phyloP scores from a whole-genome alignment of 768 basidiomycete species.

The Phlebiopsis gigantea region DNA sequence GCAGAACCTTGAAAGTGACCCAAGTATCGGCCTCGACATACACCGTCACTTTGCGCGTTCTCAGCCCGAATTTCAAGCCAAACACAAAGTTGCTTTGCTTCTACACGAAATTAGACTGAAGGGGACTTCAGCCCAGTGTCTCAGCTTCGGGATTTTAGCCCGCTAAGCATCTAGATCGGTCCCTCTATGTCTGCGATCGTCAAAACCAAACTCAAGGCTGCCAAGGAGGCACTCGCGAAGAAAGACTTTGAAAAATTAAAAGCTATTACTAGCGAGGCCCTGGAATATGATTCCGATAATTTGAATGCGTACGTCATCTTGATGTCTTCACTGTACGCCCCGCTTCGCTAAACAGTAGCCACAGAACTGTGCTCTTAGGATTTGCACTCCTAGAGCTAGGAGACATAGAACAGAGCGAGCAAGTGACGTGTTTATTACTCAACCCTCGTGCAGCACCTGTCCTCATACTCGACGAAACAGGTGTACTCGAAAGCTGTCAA shows the following conservation, averaged over 20 bases:
- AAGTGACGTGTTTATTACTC: constrained; percentile 48
- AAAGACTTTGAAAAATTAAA: constrained; percentile 71
- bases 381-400: constrained; percentile 74
- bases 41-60: no score
- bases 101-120: no score
- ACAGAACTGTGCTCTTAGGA: constrained; percentile 82
- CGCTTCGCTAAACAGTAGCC: neutral
- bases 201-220: constrained; percentile 74
- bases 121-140: neutral
- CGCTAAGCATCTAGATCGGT: no score
- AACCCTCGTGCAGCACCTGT: neutral
- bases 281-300: constrained; percentile 75
- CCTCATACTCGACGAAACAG: constrained; percentile 34
- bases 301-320: constrained; percentile 34
- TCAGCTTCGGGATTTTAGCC: no score
- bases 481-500: constrained; percentile 74
- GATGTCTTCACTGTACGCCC: neutral
- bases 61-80: no score
- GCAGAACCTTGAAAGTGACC: no score
- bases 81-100: no score
- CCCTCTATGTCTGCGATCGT: constrained; percentile 37
- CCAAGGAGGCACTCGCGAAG: constrained; percentile 68
- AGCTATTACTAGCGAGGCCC: constrained; percentile 57
- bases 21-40: neutral
- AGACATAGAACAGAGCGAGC: constrained; percentile 70